Conservation (phyloP, 192 early-diverging fungal species). For the Rhizoclosmatium sp. region DNA sequence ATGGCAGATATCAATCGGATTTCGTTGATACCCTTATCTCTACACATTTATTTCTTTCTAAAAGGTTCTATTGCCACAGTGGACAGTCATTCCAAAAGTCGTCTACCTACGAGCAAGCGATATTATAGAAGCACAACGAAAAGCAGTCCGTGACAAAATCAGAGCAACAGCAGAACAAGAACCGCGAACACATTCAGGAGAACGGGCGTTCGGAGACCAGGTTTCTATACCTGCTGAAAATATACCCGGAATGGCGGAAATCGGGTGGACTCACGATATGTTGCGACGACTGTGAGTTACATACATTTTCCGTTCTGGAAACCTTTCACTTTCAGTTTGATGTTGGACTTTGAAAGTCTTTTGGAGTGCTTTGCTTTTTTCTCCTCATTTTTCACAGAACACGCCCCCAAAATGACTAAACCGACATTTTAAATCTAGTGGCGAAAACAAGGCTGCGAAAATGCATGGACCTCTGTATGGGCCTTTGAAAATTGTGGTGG, state of each 20-base stretch:
- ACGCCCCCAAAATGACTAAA: too few species aligned
- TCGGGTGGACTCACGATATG: conserved; percentile 94
- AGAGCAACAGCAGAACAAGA: conserved; percentile 70
- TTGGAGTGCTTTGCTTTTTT: conserved; percentile 18
- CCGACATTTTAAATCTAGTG: conserved; percentile 2
- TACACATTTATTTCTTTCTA: not conserved
- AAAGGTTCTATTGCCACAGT: conserved; percentile 53
- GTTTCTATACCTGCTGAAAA: conserved; percentile 72
- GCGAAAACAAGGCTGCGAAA: conserved; percentile 47
- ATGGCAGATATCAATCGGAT: too few species aligned
- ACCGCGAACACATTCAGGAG: conserved; percentile 81
- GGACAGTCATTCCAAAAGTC: conserved; percentile 89
- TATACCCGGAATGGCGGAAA: conserved; percentile 92
- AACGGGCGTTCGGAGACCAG: conserved; percentile 62
- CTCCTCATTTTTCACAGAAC: too few species aligned
- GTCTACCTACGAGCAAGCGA: conserved; percentile 79
- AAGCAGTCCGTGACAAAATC: conserved; percentile 87
- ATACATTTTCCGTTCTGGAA: not conserved
- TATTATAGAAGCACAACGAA: conserved; percentile 77
- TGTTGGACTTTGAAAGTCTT: not conserved
- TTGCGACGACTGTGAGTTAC: conserved; percentile 53
- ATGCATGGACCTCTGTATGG: conserved; percentile 66
- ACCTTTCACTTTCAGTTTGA: not conserved
- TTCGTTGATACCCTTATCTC: not conserved
- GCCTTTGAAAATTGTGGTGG: conserved; percentile 76